Base-by-base conservation (phyloP, 176 grass and related monocot species). In the Paspalum notatum region DNA sequence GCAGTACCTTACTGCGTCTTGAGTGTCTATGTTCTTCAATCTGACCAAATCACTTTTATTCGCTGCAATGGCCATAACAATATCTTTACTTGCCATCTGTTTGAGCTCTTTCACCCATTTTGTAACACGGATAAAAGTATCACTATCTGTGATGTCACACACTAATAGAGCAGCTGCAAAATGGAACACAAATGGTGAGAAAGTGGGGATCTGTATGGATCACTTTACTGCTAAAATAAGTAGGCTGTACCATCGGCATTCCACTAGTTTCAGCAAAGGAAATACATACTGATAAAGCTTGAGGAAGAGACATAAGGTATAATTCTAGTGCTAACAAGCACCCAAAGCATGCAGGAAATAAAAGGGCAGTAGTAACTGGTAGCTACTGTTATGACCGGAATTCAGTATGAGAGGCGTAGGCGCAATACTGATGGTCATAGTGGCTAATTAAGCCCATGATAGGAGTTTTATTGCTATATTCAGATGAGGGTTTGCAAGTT, bases 21-120 rank as follows among this genome's bases (percentile, higher is more conserved):
- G 79, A 86, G 78, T 65, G 45, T 90, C 81, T 55, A 92, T 89
- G 59, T 92, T 92, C 70, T 90, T 96, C 79, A 81, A 90, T 86
- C 90, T 88, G 55, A 96, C 79, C 75, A 96, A 84, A 82, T 96
- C 93, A 74, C 87, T 88, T 92, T 92, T 96, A 76, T 96, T 96
- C 26, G 85, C 93, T 7, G 93, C 87, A 56, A 96, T 88, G 20
- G 82, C 86, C 79, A 96, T 92, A 47, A 87, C 74, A 76, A 96
- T 96, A 92, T 96, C 82, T 76, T 80, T 85, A 12, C 85, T 84
- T 71, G 93, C 90, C 93, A 92, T 96, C 77, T 92, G 90, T 60
- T 96, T 80, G 73, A 96, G 90, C 59, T 96, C 93, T 88, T 96
- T 92, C 70, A 92, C 87, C 93, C 93, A 96, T 79, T 92, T 96